Evolutionary conservation across 108 stramenopile genomes (phyloP).

Genomic region (Nannochloropsis gaditana): DNA sequence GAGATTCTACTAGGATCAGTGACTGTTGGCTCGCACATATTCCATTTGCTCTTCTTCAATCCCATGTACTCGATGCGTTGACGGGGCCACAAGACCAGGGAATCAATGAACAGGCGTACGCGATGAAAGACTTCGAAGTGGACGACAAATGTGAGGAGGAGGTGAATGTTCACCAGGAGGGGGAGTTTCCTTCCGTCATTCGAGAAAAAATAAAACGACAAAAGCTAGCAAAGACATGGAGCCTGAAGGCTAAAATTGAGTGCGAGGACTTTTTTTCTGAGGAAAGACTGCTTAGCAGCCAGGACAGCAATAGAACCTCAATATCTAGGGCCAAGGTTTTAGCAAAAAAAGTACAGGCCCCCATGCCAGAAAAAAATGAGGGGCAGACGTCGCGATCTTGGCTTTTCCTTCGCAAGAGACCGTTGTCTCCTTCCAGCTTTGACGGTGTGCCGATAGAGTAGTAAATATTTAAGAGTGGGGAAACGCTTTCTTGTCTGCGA

Average conservation of each 20-base stretch:
- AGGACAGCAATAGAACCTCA: background rate
- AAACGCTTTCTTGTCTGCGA: no score
- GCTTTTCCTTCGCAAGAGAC: background rate
- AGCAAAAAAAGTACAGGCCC: no score
- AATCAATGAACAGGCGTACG: background rate
- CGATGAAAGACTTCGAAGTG: background rate
- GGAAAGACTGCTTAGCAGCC: background rate
- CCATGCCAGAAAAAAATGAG: no score
- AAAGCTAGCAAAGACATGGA: no score
- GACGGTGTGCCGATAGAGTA: background rate
- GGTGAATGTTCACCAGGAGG: background rate
- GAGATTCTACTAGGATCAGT: background rate
- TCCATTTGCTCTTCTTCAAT: slow-evolving; percentile 17
- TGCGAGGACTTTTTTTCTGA: background rate
- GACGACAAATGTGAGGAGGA: background rate
- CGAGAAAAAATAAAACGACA: no score
- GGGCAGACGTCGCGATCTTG: no score
- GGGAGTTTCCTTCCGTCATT: background rate
- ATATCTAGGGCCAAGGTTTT: background rate
- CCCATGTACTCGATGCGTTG: background rate
- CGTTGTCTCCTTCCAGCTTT: background rate
- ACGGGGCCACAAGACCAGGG: background rate
- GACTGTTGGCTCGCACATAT: background rate
- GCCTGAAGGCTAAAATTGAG: background rate
- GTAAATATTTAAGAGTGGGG: background rate